Conservation (phyloP, 257 asterid genomes). For the Solanum lignicaule region DNA sequence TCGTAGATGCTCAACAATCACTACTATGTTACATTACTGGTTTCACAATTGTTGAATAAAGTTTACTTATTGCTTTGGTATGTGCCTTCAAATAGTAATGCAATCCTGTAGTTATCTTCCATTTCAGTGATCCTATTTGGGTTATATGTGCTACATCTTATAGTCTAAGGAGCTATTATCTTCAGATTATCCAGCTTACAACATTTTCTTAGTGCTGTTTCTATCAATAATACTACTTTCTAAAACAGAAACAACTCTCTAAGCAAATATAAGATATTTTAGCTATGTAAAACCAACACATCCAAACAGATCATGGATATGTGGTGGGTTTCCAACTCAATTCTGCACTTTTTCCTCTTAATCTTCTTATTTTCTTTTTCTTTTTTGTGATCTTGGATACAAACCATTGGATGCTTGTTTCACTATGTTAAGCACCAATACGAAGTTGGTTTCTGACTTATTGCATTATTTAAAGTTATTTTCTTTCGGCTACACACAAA, state of each 20-base stretch:
- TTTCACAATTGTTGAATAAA: not conserved
- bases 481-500: not conserved
- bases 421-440: not conserved
- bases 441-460: not conserved
- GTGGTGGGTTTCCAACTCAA: not conserved
- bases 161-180: not conserved
- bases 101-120: not conserved
- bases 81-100: not conserved
- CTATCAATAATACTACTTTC: not conserved
- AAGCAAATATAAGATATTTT: not conserved
- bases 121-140: not conserved
- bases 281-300: not conserved
- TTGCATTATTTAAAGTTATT: not conserved
- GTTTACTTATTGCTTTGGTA: not conserved
- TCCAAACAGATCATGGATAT: not conserved
- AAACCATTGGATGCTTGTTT: not conserved
- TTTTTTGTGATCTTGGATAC: not conserved
- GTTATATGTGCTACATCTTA: not conserved
- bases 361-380: not conserved
- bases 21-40: not conserved
- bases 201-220: not conserved
- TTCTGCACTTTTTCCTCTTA: not conserved
- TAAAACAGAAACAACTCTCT: not conserved
- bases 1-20: not conserved
- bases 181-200: not conserved